Evolutionary conservation across 139 green algal genomes (phyloP).

Genomic region (Chlorella sorokiniana): DNA sequence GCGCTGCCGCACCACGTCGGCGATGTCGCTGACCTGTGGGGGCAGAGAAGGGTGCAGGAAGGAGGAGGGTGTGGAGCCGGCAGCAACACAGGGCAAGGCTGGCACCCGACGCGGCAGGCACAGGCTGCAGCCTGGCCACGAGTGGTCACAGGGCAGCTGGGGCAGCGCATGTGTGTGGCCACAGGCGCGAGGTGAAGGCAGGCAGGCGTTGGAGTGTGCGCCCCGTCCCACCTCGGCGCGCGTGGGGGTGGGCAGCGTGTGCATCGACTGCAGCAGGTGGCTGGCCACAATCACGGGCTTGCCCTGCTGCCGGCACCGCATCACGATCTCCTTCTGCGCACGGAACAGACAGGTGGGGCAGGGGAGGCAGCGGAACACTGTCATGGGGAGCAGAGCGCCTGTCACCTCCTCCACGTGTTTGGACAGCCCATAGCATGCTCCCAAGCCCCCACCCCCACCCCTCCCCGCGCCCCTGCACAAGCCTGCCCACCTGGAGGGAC

Average conservation of each 20-base stretch:
- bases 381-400: neutral
- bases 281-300: slow-evolving; percentile 86
- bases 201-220: neutral
- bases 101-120: no score
- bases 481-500: slow-evolving; percentile 19
- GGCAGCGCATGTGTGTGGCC: neutral
- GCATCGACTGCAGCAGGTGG: slow-evolving; percentile 85
- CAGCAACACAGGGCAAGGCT: neutral
- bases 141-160: neutral
- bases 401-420: neutral
- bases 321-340: slow-evolving; percentile 83
- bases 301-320: slow-evolving; percentile 64
- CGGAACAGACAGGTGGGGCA: neutral
- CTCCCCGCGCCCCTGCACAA: no score
- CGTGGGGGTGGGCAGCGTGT: slow-evolving; percentile 80
- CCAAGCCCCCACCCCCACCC: neutral
- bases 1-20: slow-evolving; percentile 79
- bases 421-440: neutral
- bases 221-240: slow-evolving; percentile 71
- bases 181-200: neutral
- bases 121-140: no score
- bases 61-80: neutral
- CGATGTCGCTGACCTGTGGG: slow-evolving; percentile 82
- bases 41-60: neutral
- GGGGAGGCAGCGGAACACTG: neutral